Base-by-base conservation (phyloP, 805 yeast genomes). In the Blastobotrys chiropterorum region DNA sequence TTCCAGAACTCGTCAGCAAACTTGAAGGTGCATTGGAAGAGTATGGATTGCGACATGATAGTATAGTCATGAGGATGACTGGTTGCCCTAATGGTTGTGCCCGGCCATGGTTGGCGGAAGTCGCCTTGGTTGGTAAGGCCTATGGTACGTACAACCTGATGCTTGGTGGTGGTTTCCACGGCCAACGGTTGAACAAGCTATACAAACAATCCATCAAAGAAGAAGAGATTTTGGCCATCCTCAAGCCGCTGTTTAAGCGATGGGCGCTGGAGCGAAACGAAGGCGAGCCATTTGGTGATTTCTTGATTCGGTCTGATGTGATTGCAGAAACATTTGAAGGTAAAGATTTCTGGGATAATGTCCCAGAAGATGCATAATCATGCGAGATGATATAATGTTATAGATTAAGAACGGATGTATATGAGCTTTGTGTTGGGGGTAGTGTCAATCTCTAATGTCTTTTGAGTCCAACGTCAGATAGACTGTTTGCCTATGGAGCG, bases 81-180 rank as follows among this genome's bases (percentile, higher is more conserved):
- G 98, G 98, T 52, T 92, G 98, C 78, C 97, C 97, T 51, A 92
- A 92, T 69, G 98, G 98, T 60, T 92, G 98, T 76, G 94, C 98
- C 20, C 83, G 98, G 70, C 98, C 98, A 26, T 92, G 97, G 97
- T 73, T 92, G 48, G 98, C 97, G 3, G 98, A 92, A 69, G 82
- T 92, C 53, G 98, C 97, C 0, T 77, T 90, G 54, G 95, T 92
- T 53, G 98, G 98, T 68, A 92, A 92, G 69, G 97, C 98, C 0
- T 82, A 78, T 57, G 96, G 95, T 49, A 90, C 95, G 15, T 92
- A 92, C 72, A 92, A 92, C 71, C 77, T 92, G 71, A 77, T 90
- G 88, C 77, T 92, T 59, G 98, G 98, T 61, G 98, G 98, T 66
- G 96, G 97, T 40, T 90, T 85, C 70, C 85, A 85, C 64, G 98